Evolutionary conservation across 2,329 filamentous ascomycete species (phyloP).

Genomic region (Verticillium zaregamsianum): DNA sequence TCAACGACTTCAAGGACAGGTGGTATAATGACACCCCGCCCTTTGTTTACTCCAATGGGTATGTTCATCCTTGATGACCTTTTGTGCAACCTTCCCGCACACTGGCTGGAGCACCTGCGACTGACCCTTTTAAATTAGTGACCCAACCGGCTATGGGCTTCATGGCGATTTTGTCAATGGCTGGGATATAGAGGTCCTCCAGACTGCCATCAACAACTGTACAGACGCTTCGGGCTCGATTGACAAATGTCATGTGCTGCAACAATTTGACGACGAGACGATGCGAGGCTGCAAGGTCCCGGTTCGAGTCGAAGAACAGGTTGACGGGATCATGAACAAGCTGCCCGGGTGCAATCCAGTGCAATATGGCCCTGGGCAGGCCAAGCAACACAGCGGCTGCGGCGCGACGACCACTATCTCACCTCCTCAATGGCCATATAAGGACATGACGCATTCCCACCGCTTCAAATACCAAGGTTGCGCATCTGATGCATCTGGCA

Average conservation of each 20-base stretch:
- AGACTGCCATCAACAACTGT: constrained; percentile 61
- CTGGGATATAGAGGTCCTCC: not conserved
- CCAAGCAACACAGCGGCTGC: constrained; percentile 17
- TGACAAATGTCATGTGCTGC: constrained; percentile 55
- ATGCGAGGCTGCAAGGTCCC: constrained; percentile 45
- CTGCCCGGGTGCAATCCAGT: constrained; percentile 54
- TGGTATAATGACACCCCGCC: constrained; percentile 13
- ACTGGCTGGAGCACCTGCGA: not conserved
- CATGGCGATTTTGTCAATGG: constrained; percentile 13
- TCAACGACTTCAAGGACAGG: constrained; percentile 13
- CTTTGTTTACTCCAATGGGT: constrained; percentile 52
- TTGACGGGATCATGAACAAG: constrained; percentile 35
- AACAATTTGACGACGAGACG: constrained; percentile 33
- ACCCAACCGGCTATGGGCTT: constrained; percentile 7
- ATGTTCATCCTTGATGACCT: not conserved
- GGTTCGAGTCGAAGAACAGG: constrained; percentile 40
- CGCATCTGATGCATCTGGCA: constrained; percentile 27
- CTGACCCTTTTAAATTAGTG: not conserved
- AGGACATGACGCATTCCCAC: constrained; percentile 36
- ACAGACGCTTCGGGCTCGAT: constrained; percentile 54
- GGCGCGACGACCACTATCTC: constrained; percentile 33
- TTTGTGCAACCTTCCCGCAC: not conserved
- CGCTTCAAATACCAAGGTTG: constrained; percentile 51
- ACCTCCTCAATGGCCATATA: constrained; percentile 31
- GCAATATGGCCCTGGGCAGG: constrained; percentile 22